phyloP scores from a whole-genome alignment of 2,329 filamentous ascomycete genomes.

The Alternaria angustiovoidea region DNA sequence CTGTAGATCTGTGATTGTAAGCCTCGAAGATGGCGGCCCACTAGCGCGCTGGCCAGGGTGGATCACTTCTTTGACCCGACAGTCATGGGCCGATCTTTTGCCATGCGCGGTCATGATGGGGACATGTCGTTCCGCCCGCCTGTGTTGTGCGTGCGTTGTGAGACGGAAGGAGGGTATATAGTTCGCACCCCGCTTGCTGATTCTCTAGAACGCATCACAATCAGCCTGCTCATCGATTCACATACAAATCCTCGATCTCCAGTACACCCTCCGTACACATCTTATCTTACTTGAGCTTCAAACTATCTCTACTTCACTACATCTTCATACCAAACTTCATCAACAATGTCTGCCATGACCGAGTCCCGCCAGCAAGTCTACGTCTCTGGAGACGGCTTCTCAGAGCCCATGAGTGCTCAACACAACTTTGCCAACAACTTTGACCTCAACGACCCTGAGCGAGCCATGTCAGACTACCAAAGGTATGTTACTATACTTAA shows the following conservation, averaged over 20 bases:
- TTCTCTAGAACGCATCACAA: constrained; percentile 1
- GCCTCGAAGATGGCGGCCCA: constrained; percentile 15
- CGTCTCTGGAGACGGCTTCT: constrained; percentile 48
- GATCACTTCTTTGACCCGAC: constrained; percentile 27
- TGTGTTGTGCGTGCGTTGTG: constrained; percentile 15
- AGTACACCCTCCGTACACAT: neutral
- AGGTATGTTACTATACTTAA: constrained; percentile 43
- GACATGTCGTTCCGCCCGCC: constrained; percentile 11
- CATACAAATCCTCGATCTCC: constrained; percentile 12
- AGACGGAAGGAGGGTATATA: constrained; percentile 36
- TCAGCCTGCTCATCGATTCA: constrained; percentile 5
- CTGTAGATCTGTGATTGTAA: constrained; percentile 42
- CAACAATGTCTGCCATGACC: constrained; percentile 33
- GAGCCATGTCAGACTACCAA: constrained; percentile 55
- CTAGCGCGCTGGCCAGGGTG: constrained; percentile 22
- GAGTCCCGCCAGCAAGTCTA: constrained; percentile 43
- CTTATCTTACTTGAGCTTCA: neutral
- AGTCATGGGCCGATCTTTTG: constrained; percentile 34
- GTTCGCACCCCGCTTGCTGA: constrained; percentile 23
- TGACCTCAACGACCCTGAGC: constrained; percentile 50
- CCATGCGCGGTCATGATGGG: constrained; percentile 27
- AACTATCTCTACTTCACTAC: neutral
- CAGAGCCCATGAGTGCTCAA: constrained; percentile 52
- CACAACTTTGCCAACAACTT: constrained; percentile 56
- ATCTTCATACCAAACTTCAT: neutral